Conservation (phyloP, 441 rosid species). For the Bruguiera hainesii region DNA sequence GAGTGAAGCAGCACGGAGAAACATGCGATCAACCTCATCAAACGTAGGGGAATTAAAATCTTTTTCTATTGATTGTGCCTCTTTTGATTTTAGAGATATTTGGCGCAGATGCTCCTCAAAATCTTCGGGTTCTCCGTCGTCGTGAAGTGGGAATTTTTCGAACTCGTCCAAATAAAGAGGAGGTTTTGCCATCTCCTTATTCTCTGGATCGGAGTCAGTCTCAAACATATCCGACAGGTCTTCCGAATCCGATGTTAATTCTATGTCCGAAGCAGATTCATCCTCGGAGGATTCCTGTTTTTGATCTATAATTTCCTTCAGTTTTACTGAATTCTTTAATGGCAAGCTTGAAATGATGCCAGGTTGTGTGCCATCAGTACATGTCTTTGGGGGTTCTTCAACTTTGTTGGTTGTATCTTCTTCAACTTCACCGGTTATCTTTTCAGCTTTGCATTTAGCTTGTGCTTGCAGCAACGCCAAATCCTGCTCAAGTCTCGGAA, state of each 20-base stretch:
- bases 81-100: constrained; percentile 31
- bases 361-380: constrained; percentile 12
- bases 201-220: constrained; percentile 65
- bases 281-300: constrained; percentile 46
- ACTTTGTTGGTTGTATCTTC: neutral
- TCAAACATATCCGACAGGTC: constrained; percentile 83
- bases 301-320: constrained; percentile 48
- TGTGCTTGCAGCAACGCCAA: constrained; percentile 68
- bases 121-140: constrained; percentile 42
- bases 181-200: constrained; percentile 36
- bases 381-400: constrained; percentile 25
- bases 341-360: constrained; percentile 24
- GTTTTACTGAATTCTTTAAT: constrained; percentile 36
- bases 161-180: constrained; percentile 70
- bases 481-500: constrained; percentile 84
- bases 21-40: constrained; percentile 82
- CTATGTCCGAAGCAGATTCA: constrained; percentile 36
- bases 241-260: constrained; percentile 56
- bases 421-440: constrained; percentile 15
- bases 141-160: constrained; percentile 57
- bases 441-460: constrained; percentile 32
- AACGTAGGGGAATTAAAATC: constrained; percentile 45
- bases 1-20: constrained; percentile 78
- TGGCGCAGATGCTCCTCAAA: constrained; percentile 49
- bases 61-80: constrained; percentile 26